Evolutionary conservation across 306 rosid genomes (phyloP).

Genomic region (Lathyrus tuberosus): DNA sequence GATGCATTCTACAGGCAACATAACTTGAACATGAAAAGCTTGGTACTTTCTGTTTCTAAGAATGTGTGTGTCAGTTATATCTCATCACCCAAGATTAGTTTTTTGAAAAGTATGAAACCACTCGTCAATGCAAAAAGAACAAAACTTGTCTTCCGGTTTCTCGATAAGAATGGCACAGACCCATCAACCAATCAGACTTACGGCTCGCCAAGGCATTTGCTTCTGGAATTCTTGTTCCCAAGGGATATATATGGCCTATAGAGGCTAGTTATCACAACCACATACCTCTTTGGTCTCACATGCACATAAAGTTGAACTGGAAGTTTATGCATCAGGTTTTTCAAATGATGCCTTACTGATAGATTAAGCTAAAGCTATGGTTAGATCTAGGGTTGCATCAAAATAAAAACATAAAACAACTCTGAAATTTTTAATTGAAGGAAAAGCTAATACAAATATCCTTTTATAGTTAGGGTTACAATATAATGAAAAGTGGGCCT

Average conservation of each 20-base stretch:
- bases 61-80: constrained; percentile 52
- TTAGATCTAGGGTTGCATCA: too few species aligned
- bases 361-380: too few species aligned
- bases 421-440: too few species aligned
- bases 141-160: constrained; percentile 68
- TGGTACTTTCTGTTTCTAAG: constrained; percentile 53
- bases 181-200: constrained; percentile 71
- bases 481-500: too few species aligned
- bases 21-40: constrained; percentile 70
- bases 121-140: constrained; percentile 53
- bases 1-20: constrained; percentile 63
- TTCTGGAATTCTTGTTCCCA: constrained; percentile 84
- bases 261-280: constrained; percentile 48
- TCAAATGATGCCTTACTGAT: constrained; percentile 54
- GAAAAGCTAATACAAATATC: too few species aligned
- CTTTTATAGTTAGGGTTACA: too few species aligned
- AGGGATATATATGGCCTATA: constrained; percentile 74
- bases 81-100: constrained; percentile 82
- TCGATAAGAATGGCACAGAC: constrained; percentile 47
- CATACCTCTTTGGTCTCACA: constrained; percentile 67
- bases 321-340: constrained; percentile 72
- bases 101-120: constrained; percentile 57
- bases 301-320: constrained; percentile 71
- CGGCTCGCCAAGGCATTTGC: constrained; percentile 70
- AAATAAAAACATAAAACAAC: too few species aligned